Evolutionary conservation across 1,139 yeast genomes (phyloP).

Genomic region (Pichia kudriavzevii): DNA sequence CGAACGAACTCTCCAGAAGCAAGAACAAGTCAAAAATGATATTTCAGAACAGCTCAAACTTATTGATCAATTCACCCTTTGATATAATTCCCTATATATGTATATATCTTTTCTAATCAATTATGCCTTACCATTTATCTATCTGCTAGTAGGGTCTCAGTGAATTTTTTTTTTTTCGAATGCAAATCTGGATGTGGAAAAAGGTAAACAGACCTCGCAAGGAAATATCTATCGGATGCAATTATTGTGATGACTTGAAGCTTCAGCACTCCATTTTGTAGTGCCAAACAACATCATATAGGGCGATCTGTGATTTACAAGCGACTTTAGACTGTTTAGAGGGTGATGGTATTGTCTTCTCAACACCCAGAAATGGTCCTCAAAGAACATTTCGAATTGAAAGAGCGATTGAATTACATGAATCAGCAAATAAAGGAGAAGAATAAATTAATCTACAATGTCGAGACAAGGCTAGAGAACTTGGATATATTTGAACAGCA

Average conservation of each 20-base stretch:
- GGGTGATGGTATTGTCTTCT: no score
- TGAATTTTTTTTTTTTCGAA: not conserved
- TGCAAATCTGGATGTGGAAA: not conserved
- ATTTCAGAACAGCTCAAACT: conserved; percentile 52
- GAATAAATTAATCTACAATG: conserved; percentile 10
- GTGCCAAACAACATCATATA: no score
- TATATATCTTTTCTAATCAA: conserved; percentile 23
- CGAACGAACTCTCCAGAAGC: conserved; percentile 34
- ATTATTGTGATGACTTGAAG: no score
- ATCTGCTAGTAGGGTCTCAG: no score
- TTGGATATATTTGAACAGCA: conserved; percentile 26
- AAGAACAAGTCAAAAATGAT: conserved; percentile 43
- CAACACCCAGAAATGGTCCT: no score
- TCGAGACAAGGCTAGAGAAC: conserved; percentile 22
- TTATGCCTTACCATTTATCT: not conserved
- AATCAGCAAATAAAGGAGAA: conserved; percentile 3
- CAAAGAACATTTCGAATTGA: no score
- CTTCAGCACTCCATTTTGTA: no score
- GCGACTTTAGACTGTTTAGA: no score
- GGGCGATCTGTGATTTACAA: no score
- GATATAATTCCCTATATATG: conserved; percentile 28
- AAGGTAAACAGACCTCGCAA: conserved; percentile 1
- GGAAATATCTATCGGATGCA: no score
- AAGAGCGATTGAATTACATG: no score
- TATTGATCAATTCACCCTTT: conserved; percentile 26